Conservation (phyloP, 2,329 filamentous ascomycete species). For the Raffaelea arxii region DNA sequence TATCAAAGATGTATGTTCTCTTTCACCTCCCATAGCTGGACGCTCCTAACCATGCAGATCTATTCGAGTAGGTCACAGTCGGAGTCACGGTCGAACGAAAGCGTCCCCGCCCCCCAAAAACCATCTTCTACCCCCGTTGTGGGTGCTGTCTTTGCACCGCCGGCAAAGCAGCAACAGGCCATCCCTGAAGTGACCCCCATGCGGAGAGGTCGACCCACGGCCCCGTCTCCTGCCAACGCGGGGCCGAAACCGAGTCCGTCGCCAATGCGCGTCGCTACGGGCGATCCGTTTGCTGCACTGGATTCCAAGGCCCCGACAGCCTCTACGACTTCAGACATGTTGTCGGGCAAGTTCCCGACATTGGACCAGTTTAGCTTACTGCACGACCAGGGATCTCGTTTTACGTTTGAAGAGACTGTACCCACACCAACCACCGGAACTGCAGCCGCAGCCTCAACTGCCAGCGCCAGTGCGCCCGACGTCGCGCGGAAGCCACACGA, state of each 20-base stretch:
- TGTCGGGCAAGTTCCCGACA: conserved; percentile 78
- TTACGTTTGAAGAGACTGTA: conserved; percentile 62
- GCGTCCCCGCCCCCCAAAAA: conserved; percentile 45
- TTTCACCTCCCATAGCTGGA: neutral
- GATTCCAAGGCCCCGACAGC: conserved; percentile 53
- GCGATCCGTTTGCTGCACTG: conserved; percentile 84
- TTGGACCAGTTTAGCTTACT: conserved; percentile 88
- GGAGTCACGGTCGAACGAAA: conserved; percentile 43
- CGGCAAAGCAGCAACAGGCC: conserved; percentile 56
- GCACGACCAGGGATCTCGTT: conserved; percentile 74
- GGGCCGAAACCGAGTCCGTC: conserved; percentile 46
- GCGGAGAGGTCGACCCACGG: conserved; percentile 69
- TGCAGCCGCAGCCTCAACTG: neutral
- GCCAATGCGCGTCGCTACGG: conserved; percentile 56
- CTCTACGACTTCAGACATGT: conserved; percentile 56
- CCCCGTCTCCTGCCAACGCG: conserved; percentile 27
- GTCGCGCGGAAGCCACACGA: conserved; percentile 38
- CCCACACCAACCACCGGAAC: conserved; percentile 25
- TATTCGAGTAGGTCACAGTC: conserved; percentile 56
- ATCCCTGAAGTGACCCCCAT: conserved; percentile 91
- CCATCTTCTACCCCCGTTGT: conserved; percentile 51
- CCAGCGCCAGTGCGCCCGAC: conserved; percentile 12
- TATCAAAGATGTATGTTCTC: conserved; percentile 67
- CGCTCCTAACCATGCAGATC: conserved; percentile 41
- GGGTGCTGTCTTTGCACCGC: conserved; percentile 74